A percentile compares a stretch with the other conserved stretches of the same genome.
phyloP scores from a whole-genome alignment of 2,329 filamentous ascomycete species.

The Talaromyces pinophilus region DNA sequence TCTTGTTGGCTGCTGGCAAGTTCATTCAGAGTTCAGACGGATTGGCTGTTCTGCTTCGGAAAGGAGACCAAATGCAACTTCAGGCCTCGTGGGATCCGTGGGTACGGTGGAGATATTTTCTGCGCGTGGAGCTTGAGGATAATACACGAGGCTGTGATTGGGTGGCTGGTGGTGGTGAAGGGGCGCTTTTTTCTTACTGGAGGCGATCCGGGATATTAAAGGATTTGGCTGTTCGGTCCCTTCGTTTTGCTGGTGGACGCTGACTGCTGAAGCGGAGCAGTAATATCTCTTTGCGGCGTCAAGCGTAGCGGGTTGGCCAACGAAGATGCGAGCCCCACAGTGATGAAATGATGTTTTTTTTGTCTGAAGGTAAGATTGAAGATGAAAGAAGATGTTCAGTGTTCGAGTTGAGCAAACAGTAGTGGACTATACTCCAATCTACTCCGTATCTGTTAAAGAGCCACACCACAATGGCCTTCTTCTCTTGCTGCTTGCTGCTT shows the following conservation, averaged over 20 bases:
- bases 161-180: constrained; percentile 19
- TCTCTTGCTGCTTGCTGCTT: constrained; percentile 8
- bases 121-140: constrained; percentile 29
- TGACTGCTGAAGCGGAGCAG: constrained; percentile 22
- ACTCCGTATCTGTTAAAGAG: not conserved
- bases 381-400: not conserved
- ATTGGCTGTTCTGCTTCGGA: constrained; percentile 8
- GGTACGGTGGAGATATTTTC: constrained; percentile 33
- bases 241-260: constrained; percentile 6
- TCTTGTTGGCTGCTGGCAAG: constrained; percentile 7
- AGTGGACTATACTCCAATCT: not conserved
- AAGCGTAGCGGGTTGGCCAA: constrained; percentile 22
- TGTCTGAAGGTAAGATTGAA: not conserved
- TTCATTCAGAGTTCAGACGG: constrained; percentile 17
- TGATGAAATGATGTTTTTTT: constrained; percentile 23
- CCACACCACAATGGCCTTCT: constrained; percentile 19
- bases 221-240: constrained; percentile 12
- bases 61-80: constrained; percentile 31
- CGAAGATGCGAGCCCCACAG: constrained; percentile 22
- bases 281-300: constrained; percentile 25
- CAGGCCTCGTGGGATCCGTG: constrained; percentile 43
- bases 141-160: constrained; percentile 9
- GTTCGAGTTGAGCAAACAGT: not conserved
- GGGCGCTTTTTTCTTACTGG: constrained; percentile 23
- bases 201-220: constrained; percentile 23